Conservation (phyloP, 805 yeast genomes). For the Nakazawaea pomicola region DNA sequence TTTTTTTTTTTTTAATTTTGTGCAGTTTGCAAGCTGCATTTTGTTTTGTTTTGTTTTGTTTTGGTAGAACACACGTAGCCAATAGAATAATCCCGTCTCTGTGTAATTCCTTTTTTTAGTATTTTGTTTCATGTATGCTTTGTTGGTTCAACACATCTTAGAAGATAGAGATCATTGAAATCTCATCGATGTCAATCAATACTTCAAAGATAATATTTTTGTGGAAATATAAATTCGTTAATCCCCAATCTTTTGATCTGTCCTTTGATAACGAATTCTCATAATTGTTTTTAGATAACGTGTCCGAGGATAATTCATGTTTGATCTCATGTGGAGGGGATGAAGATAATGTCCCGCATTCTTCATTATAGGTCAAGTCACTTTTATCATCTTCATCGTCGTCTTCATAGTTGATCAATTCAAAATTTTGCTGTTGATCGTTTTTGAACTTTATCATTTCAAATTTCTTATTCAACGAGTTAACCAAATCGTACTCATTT, state of each 20-base stretch:
- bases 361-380: constrained; percentile 14
- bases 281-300: background rate
- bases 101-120: too few relatives aligned
- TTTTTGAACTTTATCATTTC: constrained; percentile 1
- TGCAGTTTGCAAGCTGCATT: too few relatives aligned
- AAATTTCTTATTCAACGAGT: constrained; percentile 11
- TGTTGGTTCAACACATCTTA: too few relatives aligned
- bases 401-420: constrained; percentile 25
- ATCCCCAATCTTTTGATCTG: constrained; percentile 28
- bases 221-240: constrained; percentile 24
- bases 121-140: too few relatives aligned
- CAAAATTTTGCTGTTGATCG: constrained; percentile 17
- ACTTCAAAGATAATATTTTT: constrained; percentile 25
- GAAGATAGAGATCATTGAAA: constrained; percentile 26
- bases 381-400: constrained; percentile 1
- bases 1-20: background rate
- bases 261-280: constrained; percentile 8
- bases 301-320: background rate
- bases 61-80: too few relatives aligned
- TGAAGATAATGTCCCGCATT: too few relatives aligned
- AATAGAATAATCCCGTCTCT: too few relatives aligned
- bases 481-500: constrained; percentile 26
- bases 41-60: background rate
- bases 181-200: constrained; percentile 21
- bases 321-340: background rate